Conservation (phyloP, 2,329 filamentous ascomycete genomes). For the Diaporthe capsici region DNA sequence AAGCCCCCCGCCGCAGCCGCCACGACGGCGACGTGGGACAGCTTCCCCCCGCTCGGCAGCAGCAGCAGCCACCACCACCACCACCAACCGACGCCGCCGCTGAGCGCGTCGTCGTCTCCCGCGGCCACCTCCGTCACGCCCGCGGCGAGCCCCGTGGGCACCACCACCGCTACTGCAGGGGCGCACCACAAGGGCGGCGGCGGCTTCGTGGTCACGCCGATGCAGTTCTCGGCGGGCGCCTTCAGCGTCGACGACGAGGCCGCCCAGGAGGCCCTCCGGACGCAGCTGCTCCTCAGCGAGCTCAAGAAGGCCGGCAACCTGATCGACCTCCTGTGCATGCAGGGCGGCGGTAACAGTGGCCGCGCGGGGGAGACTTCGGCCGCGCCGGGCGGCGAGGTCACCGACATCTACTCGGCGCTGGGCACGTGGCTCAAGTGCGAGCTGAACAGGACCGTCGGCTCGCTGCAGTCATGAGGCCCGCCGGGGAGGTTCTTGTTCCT, state of each 20-base stretch:
- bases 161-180: neutral
- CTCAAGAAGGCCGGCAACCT: conserved; percentile 41
- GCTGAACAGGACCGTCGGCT: conserved; percentile 38
- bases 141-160: conserved; percentile 25
- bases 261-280: conserved; percentile 38
- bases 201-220: conserved; percentile 39
- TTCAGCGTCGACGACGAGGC: conserved; percentile 42
- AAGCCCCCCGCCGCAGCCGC: conserved; percentile 18
- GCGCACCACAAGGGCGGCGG: neutral
- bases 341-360: conserved; percentile 11
- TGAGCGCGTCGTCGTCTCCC: conserved; percentile 39
- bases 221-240: conserved; percentile 41
- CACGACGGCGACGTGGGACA: conserved; percentile 37
- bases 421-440: conserved; percentile 41
- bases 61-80: neutral
- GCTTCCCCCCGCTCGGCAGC: conserved; percentile 34
- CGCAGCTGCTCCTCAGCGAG: conserved; percentile 41
- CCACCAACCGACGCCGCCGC: conserved; percentile 37
- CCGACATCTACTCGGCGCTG: conserved; percentile 40
- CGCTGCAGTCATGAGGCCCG: conserved; percentile 30
- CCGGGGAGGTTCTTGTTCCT: neutral
- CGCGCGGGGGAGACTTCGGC: neutral
- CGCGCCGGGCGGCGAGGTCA: conserved; percentile 31
- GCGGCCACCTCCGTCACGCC: conserved; percentile 33
- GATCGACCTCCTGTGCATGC: conserved; percentile 40